Base-by-base conservation (phyloP, 805 yeast species). In the Yamadazyma ubonensis region DNA sequence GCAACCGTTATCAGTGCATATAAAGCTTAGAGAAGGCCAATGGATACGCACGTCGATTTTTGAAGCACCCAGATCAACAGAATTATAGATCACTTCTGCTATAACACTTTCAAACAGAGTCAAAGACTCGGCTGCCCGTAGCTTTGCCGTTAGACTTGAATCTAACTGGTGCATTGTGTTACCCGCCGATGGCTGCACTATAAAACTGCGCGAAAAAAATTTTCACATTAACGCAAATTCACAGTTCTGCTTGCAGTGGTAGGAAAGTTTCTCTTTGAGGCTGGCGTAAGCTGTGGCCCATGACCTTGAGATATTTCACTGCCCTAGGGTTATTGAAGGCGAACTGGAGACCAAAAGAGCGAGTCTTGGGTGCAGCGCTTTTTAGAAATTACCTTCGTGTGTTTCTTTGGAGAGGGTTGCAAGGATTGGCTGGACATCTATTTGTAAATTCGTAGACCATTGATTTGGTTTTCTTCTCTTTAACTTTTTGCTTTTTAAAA, bases 361-460 rank as follows among this genome's bases (percentile, higher is more conserved):
- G 64, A 76, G 71, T 79, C 86, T 79, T 73, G 86, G 86, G 86
- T 79, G 85, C 85, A 76, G 79, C 77, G 70, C 62, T 68, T 71
- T 82, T 67, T 76, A 78, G 81, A 83, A 79, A 58, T 66, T 71
- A 69, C 84, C 84, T 79, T 79, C 83, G 84, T 78, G 84, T 71
- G 71, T 33, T 79, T 82, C 82, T 82, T 70, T 79, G 85, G 74
- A 83, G 73, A 62, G 56, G 61, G 80, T 73, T 77, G 82, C 82
- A 77, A 77, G 67, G 82, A 77, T 74, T 67, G 62, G 63, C 73
- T 53, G 71, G 72, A 75, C 80, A 75, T n/a, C n/a, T n/a, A n/a
- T 28, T 21, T 32, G 15, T 32, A 19, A 20, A 10, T 31, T 21
- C 23, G n/a, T n/a, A n/a, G n/a, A n/a, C n/a, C n/a, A n/a, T n/a